Conservation (phyloP, 306 rosid species). For the Coriaria nepalensis region DNA sequence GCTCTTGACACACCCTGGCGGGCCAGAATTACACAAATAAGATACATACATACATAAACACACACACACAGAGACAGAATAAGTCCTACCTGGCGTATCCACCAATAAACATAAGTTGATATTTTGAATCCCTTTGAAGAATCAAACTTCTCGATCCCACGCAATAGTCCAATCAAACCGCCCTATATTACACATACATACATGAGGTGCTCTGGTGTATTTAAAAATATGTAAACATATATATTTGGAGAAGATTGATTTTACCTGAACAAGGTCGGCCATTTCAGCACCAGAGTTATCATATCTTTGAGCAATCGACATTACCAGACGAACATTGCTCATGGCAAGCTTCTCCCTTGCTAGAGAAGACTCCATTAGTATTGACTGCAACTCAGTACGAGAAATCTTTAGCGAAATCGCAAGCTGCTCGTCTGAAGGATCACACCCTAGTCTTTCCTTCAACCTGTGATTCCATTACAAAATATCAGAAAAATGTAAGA, state of each 20-base stretch:
- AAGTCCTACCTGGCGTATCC: constrained; percentile 90
- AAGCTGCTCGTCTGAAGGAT: constrained; percentile 77
- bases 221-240: not conserved
- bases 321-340: constrained; percentile 92
- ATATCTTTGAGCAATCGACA: constrained; percentile 90
- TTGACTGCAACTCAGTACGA: constrained; percentile 42
- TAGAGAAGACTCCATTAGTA: constrained; percentile 51
- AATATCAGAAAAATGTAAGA: constrained; percentile 11
- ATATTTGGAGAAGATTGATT: constrained; percentile 6
- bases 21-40: too few species aligned
- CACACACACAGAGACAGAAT: constrained; percentile 8
- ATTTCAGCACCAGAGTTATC: constrained; percentile 86
- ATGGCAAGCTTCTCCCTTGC: constrained; percentile 88
- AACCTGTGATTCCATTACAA: constrained; percentile 38
- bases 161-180: constrained; percentile 86
- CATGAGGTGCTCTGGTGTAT: not conserved
- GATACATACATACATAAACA: too few species aligned
- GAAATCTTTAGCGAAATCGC: constrained; percentile 73
- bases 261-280: constrained; percentile 95
- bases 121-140: constrained; percentile 85
- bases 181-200: constrained; percentile 40
- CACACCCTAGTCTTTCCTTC: constrained; percentile 70
- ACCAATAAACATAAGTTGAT: constrained; percentile 98
- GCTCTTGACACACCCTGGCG: constrained; percentile 88
- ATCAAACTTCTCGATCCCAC: constrained; percentile 93